Percentiles rank a stretch among this genome's conserved stretches.
These are phyloP conservation scores for Dactylellina cionopaga DNA, from an alignment of 2,329 filamentous ascomycete species.

Conservation along the genomic window DNA sequence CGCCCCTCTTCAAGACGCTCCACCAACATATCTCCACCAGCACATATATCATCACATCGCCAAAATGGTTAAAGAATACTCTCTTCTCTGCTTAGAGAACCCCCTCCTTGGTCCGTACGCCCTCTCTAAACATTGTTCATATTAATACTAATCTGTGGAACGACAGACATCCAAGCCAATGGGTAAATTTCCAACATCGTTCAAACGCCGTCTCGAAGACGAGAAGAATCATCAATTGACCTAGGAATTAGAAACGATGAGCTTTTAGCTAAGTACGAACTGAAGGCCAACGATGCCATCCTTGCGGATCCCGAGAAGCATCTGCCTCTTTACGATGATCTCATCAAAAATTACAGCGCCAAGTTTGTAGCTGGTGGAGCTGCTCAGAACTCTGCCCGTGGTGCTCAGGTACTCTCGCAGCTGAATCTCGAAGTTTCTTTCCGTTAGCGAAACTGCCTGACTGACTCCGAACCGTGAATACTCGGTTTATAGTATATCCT, in stretches of 20 bases:
- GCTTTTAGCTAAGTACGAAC: constrained; percentile 87
- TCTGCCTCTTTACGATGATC: constrained; percentile 87
- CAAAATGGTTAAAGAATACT: constrained; percentile 84
- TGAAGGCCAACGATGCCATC: constrained; percentile 97
- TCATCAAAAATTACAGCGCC: constrained; percentile 89
- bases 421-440: too few species aligned
- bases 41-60: constrained; percentile 11
- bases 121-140: background rate
- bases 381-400: constrained; percentile 95
- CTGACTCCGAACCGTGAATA: constrained; percentile 7
- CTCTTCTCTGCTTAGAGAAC: constrained; percentile 95
- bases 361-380: constrained; percentile 96
- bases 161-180: constrained; percentile 84
- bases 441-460: background rate
- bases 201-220: background rate
- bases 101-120: constrained; percentile 79
- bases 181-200: constrained; percentile 64
- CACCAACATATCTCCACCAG: background rate
- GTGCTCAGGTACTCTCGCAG: constrained; percentile 76
- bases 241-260: constrained; percentile 73
- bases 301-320: constrained; percentile 88
- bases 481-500: constrained; percentile 77
- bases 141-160: constrained; percentile 1
- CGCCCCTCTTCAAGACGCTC: background rate
- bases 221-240: constrained; percentile 36